Evolutionary conservation across 192 early-diverging fungal genomes (phyloP).

Genomic region (Podila verticillata): DNA sequence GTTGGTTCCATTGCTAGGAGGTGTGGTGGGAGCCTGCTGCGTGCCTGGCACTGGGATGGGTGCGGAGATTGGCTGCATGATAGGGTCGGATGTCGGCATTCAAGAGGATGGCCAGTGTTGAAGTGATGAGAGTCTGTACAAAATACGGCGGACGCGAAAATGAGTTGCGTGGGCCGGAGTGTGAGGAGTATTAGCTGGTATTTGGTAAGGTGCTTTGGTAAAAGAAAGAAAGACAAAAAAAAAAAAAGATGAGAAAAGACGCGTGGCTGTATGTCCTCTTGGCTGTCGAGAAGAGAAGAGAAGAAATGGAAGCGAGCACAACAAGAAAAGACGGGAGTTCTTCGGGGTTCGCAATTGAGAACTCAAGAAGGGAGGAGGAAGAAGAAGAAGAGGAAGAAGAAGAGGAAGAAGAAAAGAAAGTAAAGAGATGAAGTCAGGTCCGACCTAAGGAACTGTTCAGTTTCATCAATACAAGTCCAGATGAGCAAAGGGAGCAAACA

Average conservation of each 20-base stretch:
- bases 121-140: not conserved
- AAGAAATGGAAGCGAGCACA: no score
- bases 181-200: not conserved
- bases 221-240: not conserved
- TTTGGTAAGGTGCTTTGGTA: not conserved
- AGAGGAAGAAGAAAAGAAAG: not conserved
- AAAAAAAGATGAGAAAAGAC: not conserved
- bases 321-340: no score
- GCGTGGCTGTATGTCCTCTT: no score
- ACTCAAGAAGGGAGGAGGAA: not conserved
- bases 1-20: not conserved
- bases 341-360: no score
- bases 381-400: not conserved
- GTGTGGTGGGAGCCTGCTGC: conserved; percentile 34
- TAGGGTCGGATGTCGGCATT: conserved; percentile 30
- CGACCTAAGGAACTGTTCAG: no score
- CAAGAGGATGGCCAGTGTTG: not conserved
- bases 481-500: no score
- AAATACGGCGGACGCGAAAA: not conserved
- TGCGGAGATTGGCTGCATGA: conserved; percentile 39
- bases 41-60: conserved; percentile 43
- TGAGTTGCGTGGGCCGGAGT: not conserved
- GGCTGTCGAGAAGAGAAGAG: no score
- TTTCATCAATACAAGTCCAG: no score
- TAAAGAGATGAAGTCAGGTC: no score